Conservation (phyloP, 2,329 filamentous ascomycete species). For the Pyrenochaeta sp. region DNA sequence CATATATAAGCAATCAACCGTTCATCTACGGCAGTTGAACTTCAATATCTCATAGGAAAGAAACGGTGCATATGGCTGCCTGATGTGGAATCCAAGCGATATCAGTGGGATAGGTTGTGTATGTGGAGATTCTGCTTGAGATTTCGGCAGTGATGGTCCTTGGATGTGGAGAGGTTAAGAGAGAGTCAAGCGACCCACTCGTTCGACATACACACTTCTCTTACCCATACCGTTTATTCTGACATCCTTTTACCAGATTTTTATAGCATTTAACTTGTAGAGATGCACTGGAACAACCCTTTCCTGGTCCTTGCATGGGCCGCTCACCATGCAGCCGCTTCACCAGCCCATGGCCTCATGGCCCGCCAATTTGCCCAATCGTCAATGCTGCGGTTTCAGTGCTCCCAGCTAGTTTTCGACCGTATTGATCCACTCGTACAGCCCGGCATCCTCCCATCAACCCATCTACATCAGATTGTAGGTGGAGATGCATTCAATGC, state of each 20-base stretch:
- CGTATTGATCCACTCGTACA: constrained; percentile 34
- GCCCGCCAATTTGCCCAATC: constrained; percentile 33
- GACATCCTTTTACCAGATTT: not conserved
- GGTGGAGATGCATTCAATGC: constrained; percentile 41
- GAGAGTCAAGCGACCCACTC: not conserved
- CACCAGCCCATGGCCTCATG: constrained; percentile 23
- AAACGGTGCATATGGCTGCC: not conserved
- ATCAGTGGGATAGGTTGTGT: too few species aligned
- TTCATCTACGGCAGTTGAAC: constrained; percentile 3
- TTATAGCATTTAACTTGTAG: not conserved
- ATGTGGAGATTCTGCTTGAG: not conserved
- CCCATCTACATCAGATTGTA: constrained; percentile 37
- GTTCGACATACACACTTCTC: not conserved
- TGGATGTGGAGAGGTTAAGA: not conserved
- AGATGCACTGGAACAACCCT: constrained; percentile 31
- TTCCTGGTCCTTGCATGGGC: constrained; percentile 24
- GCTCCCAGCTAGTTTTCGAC: constrained; percentile 29
- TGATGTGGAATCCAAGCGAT: not conserved
- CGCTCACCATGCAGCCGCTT: constrained; percentile 25
- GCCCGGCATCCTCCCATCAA: constrained; percentile 24
- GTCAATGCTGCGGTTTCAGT: constrained; percentile 37
- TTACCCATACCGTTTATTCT: not conserved
- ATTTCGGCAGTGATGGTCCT: not conserved
- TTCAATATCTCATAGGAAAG: not conserved
- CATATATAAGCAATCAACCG: constrained; percentile 2